Conservation (phyloP, 352 stramenopile species). For the Aphanomyces euteiches region DNA sequence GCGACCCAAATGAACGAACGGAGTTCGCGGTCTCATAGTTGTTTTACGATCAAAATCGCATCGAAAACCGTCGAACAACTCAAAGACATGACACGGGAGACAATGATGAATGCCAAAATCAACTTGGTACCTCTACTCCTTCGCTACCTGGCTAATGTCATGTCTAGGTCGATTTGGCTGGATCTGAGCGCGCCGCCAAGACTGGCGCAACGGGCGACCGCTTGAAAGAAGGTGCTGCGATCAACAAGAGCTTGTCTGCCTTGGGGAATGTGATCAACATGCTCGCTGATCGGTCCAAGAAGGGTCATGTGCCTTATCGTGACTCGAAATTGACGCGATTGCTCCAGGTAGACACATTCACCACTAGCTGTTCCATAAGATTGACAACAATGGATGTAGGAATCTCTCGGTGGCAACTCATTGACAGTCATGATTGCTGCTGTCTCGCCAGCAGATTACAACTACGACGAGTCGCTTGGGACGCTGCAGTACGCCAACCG, state of each 20-base stretch:
- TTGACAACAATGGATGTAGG: constrained; percentile 27
- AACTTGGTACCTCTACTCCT: constrained; percentile 40
- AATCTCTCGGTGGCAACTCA: constrained; percentile 91
- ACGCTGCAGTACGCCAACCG: constrained; percentile 88
- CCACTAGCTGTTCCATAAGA: neutral
- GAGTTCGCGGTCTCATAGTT: constrained; percentile 77
- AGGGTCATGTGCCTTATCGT: constrained; percentile 64
- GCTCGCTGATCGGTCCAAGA: constrained; percentile 40
- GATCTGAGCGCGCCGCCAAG: constrained; percentile 94
- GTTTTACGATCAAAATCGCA: constrained; percentile 81
- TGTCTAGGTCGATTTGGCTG: constrained; percentile 92
- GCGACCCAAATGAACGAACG: constrained; percentile 79
- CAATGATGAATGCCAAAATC: constrained; percentile 71
- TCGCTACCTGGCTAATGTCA: neutral
- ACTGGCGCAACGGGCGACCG: constrained; percentile 92
- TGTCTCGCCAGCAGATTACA: constrained; percentile 41
- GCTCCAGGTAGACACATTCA: constrained; percentile 53
- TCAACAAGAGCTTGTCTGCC: constrained; percentile 95
- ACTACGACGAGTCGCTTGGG: constrained; percentile 86
- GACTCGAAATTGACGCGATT: constrained; percentile 90
- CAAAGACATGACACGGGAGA: constrained; percentile 44
- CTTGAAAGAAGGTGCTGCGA: constrained; percentile 95
- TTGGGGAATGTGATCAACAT: constrained; percentile 93
- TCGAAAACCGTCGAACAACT: constrained; percentile 37
- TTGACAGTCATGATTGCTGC: constrained; percentile 85